Conservation (phyloP, 306 rosid genomes). For the Oxytropis ochrocephala region DNA sequence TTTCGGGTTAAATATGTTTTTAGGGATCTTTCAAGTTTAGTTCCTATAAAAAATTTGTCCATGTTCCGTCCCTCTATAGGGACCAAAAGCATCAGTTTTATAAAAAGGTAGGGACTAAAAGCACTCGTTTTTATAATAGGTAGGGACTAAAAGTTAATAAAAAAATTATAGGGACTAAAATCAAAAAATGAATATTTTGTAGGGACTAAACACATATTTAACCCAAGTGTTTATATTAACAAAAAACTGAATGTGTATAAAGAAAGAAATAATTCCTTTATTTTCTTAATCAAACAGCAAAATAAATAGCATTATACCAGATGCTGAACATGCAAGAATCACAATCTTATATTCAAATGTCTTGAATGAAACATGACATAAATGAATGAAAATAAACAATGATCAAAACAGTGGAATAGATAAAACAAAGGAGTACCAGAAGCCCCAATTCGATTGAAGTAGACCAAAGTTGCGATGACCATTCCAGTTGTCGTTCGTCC, state of each 20-base stretch:
- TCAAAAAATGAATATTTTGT: no score
- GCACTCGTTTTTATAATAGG: no score
- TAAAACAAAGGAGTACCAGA: slow-evolving; percentile 46
- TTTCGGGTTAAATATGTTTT: neutral
- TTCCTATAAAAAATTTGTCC: no score
- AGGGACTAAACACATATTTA: no score
- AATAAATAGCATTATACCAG: neutral
- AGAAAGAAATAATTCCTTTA: neutral
- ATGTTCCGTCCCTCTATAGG: no score
- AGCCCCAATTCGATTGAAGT: slow-evolving; percentile 76
- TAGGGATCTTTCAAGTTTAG: no score
- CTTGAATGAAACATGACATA: neutral
- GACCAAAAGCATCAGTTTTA: no score
- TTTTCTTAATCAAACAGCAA: neutral
- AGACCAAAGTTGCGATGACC: slow-evolving; percentile 87
- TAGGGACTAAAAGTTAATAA: no score
- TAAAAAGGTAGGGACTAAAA: no score
- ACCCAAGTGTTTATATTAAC: neutral
- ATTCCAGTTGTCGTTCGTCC: slow-evolving; percentile 93
- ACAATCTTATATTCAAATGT: neutral
- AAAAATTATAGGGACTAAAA: no score
- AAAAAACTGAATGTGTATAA: neutral
- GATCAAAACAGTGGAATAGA: neutral
- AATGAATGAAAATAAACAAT: neutral
- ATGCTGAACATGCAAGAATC: neutral